Evolutionary conservation across 179 eudicot genomes (phyloP).

Genomic region (Gypsophila paniculata): DNA sequence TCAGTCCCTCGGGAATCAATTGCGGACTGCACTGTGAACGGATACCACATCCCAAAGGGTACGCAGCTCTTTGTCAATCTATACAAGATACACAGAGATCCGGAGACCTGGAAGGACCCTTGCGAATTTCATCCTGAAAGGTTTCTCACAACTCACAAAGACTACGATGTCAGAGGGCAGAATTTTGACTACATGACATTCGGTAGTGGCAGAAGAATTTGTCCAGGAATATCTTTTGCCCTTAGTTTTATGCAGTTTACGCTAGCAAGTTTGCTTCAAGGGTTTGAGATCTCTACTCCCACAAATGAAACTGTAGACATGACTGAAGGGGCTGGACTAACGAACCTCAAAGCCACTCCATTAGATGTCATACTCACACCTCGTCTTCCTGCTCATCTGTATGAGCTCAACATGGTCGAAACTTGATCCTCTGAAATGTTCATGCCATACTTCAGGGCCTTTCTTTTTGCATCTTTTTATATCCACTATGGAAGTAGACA

Average conservation of each 20-base stretch:
- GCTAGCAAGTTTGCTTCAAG: conserved; percentile 9
- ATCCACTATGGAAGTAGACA: neutral
- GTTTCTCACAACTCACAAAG: conserved; percentile 14
- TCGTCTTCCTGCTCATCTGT: neutral
- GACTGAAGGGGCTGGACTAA: conserved; percentile 13
- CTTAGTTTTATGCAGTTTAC: conserved; percentile 14
- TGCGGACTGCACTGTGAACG: conserved; percentile 16
- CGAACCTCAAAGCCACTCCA: conserved; percentile 11
- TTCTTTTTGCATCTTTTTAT: neutral
- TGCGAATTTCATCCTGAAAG: conserved; percentile 13
- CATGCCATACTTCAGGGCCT: neutral
- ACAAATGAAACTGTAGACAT: neutral
- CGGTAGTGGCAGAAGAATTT: conserved; percentile 7
- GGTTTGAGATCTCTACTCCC: conserved; percentile 5
- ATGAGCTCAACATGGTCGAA: neutral
- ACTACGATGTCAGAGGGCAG: conserved; percentile 6
- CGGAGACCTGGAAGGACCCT: conserved; percentile 18
- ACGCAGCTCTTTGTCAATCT: conserved; percentile 21
- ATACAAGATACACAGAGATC: conserved; percentile 27
- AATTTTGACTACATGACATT: conserved; percentile 1
- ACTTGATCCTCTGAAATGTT: neutral
- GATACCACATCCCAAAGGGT: conserved; percentile 23
- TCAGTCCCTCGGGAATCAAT: conserved; percentile 16
- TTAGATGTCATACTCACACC: conserved; percentile 2
- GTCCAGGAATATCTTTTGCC: conserved; percentile 14